Evolutionary conservation across 1,284 basidiomycete genomes (phyloP).

Genomic region (Abortiporus biennis): DNA sequence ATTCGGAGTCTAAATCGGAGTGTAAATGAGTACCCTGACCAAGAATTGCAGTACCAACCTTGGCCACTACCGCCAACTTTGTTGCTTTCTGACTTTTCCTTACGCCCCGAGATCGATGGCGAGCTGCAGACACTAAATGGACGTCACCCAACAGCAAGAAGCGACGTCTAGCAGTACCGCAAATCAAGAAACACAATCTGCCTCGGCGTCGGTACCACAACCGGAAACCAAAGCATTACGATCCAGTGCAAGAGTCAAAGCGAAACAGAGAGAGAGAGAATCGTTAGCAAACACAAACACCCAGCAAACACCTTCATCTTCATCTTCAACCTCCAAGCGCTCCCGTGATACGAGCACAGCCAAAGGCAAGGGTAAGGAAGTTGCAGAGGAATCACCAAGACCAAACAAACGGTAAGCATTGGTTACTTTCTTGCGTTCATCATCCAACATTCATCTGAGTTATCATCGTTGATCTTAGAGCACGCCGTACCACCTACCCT

Average conservation of each 20-base stretch:
- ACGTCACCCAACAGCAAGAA: constrained; percentile 67
- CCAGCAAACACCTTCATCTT: constrained; percentile 34
- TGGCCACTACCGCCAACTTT: not conserved
- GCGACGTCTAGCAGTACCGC: constrained; percentile 55
- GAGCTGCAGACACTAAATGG: constrained; percentile 79
- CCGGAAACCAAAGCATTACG: constrained; percentile 47
- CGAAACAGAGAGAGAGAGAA: constrained; percentile 58
- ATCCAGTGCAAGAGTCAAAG: constrained; percentile 71
- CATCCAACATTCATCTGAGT: constrained; percentile 7
- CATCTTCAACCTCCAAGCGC: constrained; percentile 44
- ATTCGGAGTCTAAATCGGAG: too few relatives aligned
- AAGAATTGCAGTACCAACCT: too few relatives aligned
- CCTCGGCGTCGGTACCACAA: constrained; percentile 20
- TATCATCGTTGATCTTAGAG: constrained; percentile 31
- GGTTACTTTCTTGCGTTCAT: too few relatives aligned
- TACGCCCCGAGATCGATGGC: constrained; percentile 61
- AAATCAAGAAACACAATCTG: constrained; percentile 23
- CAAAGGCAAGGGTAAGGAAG: constrained; percentile 63
- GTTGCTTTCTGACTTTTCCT: not conserved
- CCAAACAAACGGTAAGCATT: constrained; percentile 52
- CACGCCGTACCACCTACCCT: constrained; percentile 49
- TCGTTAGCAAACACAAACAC: constrained; percentile 31
- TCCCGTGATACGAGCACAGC: constrained; percentile 41
- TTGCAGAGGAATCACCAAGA: constrained; percentile 42
- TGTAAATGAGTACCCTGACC: too few relatives aligned